Base-by-base conservation (phyloP, 768 basidiomycete species). In the Trametes punicea region DNA sequence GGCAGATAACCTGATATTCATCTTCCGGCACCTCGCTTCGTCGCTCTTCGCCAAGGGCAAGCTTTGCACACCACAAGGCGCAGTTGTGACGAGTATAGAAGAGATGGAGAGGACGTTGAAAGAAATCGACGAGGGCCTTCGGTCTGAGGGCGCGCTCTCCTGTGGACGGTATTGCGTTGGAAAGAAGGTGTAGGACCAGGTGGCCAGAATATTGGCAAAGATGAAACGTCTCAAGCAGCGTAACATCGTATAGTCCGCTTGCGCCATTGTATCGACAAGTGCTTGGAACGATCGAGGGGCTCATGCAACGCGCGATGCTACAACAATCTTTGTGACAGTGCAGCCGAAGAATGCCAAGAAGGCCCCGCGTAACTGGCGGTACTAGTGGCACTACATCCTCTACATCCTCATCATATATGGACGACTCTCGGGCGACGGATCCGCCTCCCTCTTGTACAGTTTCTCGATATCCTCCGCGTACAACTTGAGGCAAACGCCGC, bases 391-490 rank as follows among this genome's bases (percentile, higher is more conserved):
- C n/a, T n/a, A n/a, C n/a, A n/a, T n/a, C n/a, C 26, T 47, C 23
- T 15, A 49, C n/a, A 49, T 25, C 47, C 47, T n/a, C 16, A 41
- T 39, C 8, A 21, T 38, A 39, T 42, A 56, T 23, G 48, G 13
- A 3, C 46, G 55, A 18, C 29, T 27, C 39, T 16, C 39, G 2
- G 46, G 46, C 6, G n/a, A 1, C 39, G 8, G 16, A 3, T 21
- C 23, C 11, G 41, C 50, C 25, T 39, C 41, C 6, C 21, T 21
- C 6, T 25, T 26, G 30, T 65, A 65, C 4, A 65, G 26, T 21
- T 25, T 50, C 3, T 56, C 50, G 30, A 64, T 65, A 36, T 62
- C 63, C 2, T 40, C 13, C 6, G 23, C 55, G 30, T 66, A 66
- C 39, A 54, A 36, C 23, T 44, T 47, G 23, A 66, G 52, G 8